Conservation (phyloP, 148 eudicot species). For the Gaultheria prostrata region DNA sequence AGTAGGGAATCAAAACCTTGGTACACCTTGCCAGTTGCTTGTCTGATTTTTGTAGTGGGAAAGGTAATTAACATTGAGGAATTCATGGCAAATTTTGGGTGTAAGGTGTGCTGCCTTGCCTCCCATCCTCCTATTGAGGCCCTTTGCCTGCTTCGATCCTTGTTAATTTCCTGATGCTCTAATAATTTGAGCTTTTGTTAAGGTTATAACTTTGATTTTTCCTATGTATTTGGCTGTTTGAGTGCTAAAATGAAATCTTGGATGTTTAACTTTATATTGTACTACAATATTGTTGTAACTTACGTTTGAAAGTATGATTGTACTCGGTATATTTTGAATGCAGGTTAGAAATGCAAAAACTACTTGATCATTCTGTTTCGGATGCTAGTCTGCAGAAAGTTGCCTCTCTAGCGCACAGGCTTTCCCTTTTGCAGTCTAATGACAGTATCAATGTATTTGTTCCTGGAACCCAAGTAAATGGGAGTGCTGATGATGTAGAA, state of each 20-base stretch:
- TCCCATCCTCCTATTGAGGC: background rate
- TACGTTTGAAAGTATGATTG: background rate
- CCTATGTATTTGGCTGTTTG: background rate
- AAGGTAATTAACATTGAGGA: background rate
- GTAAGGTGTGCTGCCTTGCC: background rate
- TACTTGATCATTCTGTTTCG: constrained; percentile 58
- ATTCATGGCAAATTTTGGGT: background rate
- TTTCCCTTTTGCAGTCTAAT: constrained; percentile 54
- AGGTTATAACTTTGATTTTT: background rate
- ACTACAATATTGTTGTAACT: background rate
- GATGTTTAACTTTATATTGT: background rate
- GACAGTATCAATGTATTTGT: constrained; percentile 19
- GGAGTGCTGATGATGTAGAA: constrained; percentile 44
- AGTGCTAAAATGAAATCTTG: background rate
- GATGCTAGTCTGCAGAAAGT: constrained; percentile 56
- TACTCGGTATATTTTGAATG: constrained; percentile 18
- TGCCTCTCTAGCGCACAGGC: constrained; percentile 50
- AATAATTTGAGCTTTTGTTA: background rate
- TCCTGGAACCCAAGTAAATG: constrained; percentile 28
- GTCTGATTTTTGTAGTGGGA: background rate
- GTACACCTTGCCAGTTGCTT: background rate
- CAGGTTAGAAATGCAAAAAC: constrained; percentile 75
- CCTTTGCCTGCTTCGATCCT: constrained; percentile 6
- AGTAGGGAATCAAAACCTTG: background rate
- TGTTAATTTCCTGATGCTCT: background rate